Evolutionary conservation across 352 stramenopile species (phyloP).

Genomic region (Pythium phragmitis): DNA sequence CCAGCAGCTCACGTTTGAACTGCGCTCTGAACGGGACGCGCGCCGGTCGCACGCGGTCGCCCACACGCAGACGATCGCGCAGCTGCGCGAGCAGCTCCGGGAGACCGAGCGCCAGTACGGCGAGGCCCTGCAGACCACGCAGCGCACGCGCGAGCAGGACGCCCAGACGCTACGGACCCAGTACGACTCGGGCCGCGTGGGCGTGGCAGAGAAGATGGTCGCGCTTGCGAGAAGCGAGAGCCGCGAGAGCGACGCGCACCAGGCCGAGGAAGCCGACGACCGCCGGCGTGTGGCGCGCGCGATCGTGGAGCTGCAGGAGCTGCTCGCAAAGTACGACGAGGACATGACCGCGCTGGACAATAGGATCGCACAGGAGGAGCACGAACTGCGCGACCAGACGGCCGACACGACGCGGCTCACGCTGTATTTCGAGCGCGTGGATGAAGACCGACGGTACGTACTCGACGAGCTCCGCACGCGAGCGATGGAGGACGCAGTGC

Average conservation of each 20-base stretch:
- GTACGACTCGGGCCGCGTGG: conserved; percentile 36
- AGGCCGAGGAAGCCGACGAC: conserved; percentile 49
- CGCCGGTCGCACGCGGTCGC: conserved; percentile 31
- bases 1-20: conserved; percentile 60
- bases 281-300: conserved; percentile 44
- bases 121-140: conserved; percentile 36
- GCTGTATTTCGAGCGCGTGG: conserved; percentile 47
- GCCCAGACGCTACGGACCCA: conserved; percentile 34
- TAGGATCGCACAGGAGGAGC: conserved; percentile 32
- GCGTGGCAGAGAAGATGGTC: conserved; percentile 36
- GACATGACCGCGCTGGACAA: conserved; percentile 50
- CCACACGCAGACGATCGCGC: conserved; percentile 33
- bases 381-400: conserved; percentile 34
- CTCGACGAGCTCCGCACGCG: conserved; percentile 46
- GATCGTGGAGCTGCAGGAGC: conserved; percentile 40
- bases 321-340: conserved; percentile 48
- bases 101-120: conserved; percentile 38
- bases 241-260: conserved; percentile 40
- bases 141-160: conserved; percentile 46
- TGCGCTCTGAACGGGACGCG: conserved; percentile 38
- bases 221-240: conserved; percentile 30
- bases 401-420: conserved; percentile 36
- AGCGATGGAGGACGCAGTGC: conserved; percentile 31
- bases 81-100: conserved; percentile 46
- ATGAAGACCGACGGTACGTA: conserved; percentile 50